Percentiles rank a stretch among this genome's conserved stretches.
Conservation (phyloP, 179 eudicot genomes). For the Spinacia oleracea region DNA sequence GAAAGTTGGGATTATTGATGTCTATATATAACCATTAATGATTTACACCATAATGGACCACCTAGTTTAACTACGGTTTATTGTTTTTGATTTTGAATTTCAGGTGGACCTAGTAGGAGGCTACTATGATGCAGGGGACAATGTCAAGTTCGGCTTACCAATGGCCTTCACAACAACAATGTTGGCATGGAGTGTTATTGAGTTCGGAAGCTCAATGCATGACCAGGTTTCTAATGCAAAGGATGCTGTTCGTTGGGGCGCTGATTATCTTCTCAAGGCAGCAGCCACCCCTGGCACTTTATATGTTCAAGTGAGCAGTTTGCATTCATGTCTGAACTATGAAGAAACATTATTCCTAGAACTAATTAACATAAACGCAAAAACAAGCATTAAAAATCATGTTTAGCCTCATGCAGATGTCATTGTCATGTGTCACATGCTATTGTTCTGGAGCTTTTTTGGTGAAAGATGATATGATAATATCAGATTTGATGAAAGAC, state of each 20-base stretch:
- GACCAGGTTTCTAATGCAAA: conserved; percentile 54
- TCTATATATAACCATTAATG: too few relatives aligned
- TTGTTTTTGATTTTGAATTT: not conserved
- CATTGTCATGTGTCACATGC: conserved; percentile 15
- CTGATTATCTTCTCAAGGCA: conserved; percentile 86
- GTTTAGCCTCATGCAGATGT: not conserved
- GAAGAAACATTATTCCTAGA: not conserved
- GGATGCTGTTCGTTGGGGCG: conserved; percentile 70
- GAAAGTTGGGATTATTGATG: too few relatives aligned
- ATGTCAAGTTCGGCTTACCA: conserved; percentile 82
- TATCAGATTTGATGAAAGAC: not conserved
- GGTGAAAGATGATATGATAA: not conserved
- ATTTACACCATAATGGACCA: too few relatives aligned
- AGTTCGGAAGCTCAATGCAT: conserved; percentile 69
- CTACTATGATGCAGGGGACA: conserved; percentile 90
- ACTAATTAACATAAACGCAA: not conserved
- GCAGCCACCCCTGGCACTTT: conserved; percentile 66
- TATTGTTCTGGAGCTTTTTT: not conserved
- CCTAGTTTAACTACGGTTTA: not conserved
- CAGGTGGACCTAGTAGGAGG: conserved; percentile 86
- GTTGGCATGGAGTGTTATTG: conserved; percentile 76
- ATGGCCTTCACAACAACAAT: conserved; percentile 85
- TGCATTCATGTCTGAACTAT: not conserved
- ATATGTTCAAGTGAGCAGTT: conserved; percentile 70
- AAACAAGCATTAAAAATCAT: not conserved